These are phyloP conservation scores for Phytophthora kernoviae DNA, from an alignment of 352 stramenopile species.

Conservation along the genomic window DNA sequence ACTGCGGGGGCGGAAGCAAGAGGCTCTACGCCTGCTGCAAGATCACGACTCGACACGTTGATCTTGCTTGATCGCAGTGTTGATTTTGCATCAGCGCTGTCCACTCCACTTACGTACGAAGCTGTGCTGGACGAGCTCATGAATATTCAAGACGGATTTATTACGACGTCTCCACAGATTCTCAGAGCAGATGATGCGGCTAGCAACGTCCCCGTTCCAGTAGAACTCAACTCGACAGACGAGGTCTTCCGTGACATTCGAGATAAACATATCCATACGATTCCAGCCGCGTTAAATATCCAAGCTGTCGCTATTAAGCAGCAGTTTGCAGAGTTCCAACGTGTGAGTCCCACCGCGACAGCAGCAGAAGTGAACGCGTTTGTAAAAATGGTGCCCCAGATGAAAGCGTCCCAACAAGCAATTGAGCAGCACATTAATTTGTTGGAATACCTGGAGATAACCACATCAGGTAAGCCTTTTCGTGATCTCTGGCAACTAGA, in stretches of 20 bases:
- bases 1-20: slow-evolving; percentile 5
- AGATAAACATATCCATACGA: slow-evolving; percentile 61
- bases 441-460: slow-evolving; percentile 55
- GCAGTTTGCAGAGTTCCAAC: slow-evolving; percentile 61
- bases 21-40: background rate
- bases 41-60: slow-evolving; percentile 55
- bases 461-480: slow-evolving; percentile 53
- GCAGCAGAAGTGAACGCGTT: slow-evolving; percentile 74
- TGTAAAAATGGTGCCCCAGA: slow-evolving; percentile 64
- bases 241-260: slow-evolving; percentile 62
- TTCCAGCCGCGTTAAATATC: slow-evolving; percentile 54
- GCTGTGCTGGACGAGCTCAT: slow-evolving; percentile 71
- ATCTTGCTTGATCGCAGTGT: slow-evolving; percentile 74
- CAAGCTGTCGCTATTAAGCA: slow-evolving; percentile 58
- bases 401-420: slow-evolving; percentile 59
- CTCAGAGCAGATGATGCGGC: slow-evolving; percentile 42
- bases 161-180: slow-evolving; percentile 42
- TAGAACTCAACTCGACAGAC: slow-evolving; percentile 69
- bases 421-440: slow-evolving; percentile 71
- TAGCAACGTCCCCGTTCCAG: slow-evolving; percentile 27
- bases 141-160: slow-evolving; percentile 64
- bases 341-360: slow-evolving; percentile 42
- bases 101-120: slow-evolving; percentile 73
- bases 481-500: slow-evolving; percentile 71
- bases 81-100: slow-evolving; percentile 73